Evolutionary conservation across 352 stramenopile species (phyloP).

Genomic region (Proteromonas lacertae): DNA sequence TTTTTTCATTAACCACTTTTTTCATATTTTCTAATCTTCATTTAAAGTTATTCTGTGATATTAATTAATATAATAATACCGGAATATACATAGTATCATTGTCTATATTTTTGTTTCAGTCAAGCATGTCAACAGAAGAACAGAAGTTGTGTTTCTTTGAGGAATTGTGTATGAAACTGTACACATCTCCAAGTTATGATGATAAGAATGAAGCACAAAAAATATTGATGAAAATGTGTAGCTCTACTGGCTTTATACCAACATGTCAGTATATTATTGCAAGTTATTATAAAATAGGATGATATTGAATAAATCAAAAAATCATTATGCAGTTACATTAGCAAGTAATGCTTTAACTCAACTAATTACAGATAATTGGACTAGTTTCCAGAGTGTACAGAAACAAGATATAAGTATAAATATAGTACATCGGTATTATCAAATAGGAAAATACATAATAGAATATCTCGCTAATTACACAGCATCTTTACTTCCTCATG

Average conservation of each 20-base stretch:
- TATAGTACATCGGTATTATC: no score
- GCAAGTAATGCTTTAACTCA: conserved; percentile 75
- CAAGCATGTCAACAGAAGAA: no score
- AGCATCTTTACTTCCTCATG: conserved; percentile 44
- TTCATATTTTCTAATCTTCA: no score
- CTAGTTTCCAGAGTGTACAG: conserved; percentile 37
- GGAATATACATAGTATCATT: no score
- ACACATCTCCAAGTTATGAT: conserved; percentile 18
- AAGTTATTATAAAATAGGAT: conserved; percentile 55
- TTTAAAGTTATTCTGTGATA: no score
- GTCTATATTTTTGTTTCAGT: no score
- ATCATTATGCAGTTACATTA: conserved; percentile 73
- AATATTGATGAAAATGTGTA: conserved; percentile 26
- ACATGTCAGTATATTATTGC: conserved; percentile 94
- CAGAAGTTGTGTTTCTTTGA: no score
- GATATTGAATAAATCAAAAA: no score
- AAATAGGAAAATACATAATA: conserved; percentile 67
- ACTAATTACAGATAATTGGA: conserved; percentile 88
- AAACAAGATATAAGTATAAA: no score
- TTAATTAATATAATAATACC: no score
- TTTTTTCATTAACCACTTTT: no score
- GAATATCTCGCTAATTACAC: conserved; percentile 77
- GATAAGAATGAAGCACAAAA: conserved; percentile 12
- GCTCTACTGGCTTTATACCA: conserved; percentile 73
- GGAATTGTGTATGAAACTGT: conserved; percentile 30